phyloP scores from a whole-genome alignment of 768 basidiomycete species.

The Mrakia frigida region DNA sequence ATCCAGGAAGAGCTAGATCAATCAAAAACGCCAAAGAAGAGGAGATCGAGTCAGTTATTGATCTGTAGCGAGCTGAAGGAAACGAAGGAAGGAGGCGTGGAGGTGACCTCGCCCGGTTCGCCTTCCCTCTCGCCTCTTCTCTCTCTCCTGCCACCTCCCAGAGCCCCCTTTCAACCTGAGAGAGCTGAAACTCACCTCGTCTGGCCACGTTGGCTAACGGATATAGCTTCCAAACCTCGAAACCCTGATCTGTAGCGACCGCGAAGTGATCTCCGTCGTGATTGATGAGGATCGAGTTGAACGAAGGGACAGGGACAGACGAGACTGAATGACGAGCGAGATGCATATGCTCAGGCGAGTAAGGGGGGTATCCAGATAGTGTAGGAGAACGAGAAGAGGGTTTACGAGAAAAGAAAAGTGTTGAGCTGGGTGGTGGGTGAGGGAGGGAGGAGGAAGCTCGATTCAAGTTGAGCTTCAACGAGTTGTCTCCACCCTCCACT shows the following conservation, averaged over 20 bases:
- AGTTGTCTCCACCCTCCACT: too few relatives aligned
- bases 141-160: not conserved
- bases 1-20: conserved; percentile 40
- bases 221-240: conserved; percentile 40
- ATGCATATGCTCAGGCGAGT: conserved; percentile 37
- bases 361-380: too few relatives aligned
- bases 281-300: conserved; percentile 39
- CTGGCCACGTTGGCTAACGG: conserved; percentile 38
- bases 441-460: not conserved
- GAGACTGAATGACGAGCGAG: conserved; percentile 42
- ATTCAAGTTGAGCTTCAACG: too few relatives aligned
- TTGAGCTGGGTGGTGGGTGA: not conserved
- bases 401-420: not conserved
- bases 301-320: conserved; percentile 39
- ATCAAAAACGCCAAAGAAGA: not conserved
- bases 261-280: conserved; percentile 39
- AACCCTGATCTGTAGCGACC: conserved; percentile 40
- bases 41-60: not conserved
- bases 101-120: not conserved
- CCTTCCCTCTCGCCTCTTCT: not conserved
- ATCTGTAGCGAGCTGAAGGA: not conserved
- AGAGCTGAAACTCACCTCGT: conserved; percentile 34
- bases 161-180: not conserved
- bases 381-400: not conserved
- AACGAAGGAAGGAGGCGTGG: not conserved